phyloP scores from a whole-genome alignment of 2,329 filamentous ascomycete genomes.

The Fusarium veterinarium region DNA sequence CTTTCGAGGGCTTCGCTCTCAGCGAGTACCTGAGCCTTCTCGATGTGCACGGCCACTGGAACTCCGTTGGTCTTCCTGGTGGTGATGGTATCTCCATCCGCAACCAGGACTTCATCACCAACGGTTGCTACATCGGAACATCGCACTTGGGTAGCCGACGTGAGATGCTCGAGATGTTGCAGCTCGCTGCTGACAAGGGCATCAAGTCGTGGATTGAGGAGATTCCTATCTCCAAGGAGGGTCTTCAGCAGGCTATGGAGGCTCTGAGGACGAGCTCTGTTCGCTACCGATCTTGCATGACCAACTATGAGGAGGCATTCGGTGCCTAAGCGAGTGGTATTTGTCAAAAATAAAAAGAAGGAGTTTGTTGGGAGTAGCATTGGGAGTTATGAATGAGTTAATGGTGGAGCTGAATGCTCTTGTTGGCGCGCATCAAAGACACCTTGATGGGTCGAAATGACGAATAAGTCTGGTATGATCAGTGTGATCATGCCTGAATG shows the following conservation, averaged over 20 bases:
- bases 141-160: constrained; percentile 77
- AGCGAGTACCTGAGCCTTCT: constrained; percentile 79
- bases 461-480: constrained; percentile 14
- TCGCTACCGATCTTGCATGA: constrained; percentile 80
- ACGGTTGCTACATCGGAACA: constrained; percentile 78
- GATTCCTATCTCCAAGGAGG: constrained; percentile 78
- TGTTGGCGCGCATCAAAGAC: constrained; percentile 22
- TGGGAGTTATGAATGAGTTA: constrained; percentile 17
- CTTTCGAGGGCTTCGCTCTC: constrained; percentile 75
- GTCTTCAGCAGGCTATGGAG: constrained; percentile 75
- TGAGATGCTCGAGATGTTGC: constrained; percentile 78
- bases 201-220: constrained; percentile 78
- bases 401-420: constrained; percentile 27
- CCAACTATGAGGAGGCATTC: constrained; percentile 76
- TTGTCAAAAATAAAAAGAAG: background rate
- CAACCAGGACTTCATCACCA: constrained; percentile 79
- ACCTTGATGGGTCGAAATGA: constrained; percentile 39
- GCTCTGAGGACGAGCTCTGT: constrained; percentile 78
- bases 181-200: constrained; percentile 76
- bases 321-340: constrained; percentile 54
- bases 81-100: constrained; percentile 77
- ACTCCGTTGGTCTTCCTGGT: constrained; percentile 83
- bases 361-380: constrained; percentile 10
- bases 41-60: constrained; percentile 84
- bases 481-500: background rate